phyloP scores from a whole-genome alignment of 352 stramenopile species.

The Globisporangium canariense region DNA sequence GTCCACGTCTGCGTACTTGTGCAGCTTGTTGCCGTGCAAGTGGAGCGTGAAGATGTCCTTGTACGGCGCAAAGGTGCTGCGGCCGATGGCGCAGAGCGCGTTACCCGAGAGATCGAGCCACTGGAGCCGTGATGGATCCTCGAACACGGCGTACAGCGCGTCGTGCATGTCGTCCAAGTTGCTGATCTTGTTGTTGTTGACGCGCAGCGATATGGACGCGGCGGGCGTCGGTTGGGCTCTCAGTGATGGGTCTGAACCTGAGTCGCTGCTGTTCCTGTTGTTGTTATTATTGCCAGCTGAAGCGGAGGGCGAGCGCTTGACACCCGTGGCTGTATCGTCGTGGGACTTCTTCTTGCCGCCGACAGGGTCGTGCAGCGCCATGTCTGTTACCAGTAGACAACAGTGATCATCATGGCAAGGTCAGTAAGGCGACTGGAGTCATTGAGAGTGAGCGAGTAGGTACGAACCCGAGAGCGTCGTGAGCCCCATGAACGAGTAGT shows the following conservation, averaged over 20 bases:
- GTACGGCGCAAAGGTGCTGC: constrained; percentile 41
- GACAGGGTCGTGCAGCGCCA: constrained; percentile 55
- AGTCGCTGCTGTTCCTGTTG: constrained; percentile 2
- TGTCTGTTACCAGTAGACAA: constrained; percentile 28
- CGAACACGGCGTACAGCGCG: constrained; percentile 46
- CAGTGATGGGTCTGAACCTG: constrained; percentile 6
- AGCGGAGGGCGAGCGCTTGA: constrained; percentile 1
- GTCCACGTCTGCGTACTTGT: constrained; percentile 63
- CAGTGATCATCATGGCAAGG: too few species aligned
- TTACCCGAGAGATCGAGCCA: constrained; percentile 73
- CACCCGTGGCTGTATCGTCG: background rate
- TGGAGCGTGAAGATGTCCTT: constrained; percentile 62
- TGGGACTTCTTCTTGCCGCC: constrained; percentile 45
- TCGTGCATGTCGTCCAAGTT: constrained; percentile 48
- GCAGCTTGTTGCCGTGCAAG: constrained; percentile 68
- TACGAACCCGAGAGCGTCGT: constrained; percentile 40
- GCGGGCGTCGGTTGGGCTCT: background rate
- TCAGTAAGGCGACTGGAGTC: background rate
- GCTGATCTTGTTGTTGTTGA: constrained; percentile 67
- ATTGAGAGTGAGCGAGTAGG: too few species aligned
- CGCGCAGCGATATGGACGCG: constrained; percentile 39
- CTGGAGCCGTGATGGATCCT: constrained; percentile 42
- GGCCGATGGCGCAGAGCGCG: constrained; percentile 29
- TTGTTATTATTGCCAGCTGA: background rate
- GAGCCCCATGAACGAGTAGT: constrained; percentile 77